Base-by-base conservation (phyloP, 2,329 filamentous ascomycete species). In the Corniculantispora saksenae region DNA sequence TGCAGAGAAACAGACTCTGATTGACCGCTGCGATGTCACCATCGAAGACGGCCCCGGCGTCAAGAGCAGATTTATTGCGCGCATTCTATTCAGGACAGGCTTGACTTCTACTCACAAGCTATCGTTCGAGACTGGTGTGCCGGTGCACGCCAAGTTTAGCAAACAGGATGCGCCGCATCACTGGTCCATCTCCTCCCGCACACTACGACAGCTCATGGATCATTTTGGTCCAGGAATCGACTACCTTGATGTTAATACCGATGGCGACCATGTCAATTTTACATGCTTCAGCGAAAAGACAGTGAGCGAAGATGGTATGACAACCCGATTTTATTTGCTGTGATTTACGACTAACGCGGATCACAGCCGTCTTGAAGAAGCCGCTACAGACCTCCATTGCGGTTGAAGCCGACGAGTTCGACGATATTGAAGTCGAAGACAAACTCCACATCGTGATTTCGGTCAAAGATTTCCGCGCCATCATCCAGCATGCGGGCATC, bases 261-360 rank as follows among this genome's bases (percentile, higher is more conserved):
- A 92, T 66, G 87, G 88, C 15, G 87, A 91, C 61, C 86, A 90
- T 55, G 88, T 91, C 19, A 91, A 91, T 65, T 92, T 94, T 71
- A 92, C 91, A 29, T 93, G 91, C 73, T 94, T 91, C 72, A 93
- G 91, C 0, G 91, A 94, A 74, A 94, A 92, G 78, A 87, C 90
- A 10, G 84, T 88, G 64, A 89, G 88, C 70, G 88, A 89, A 57
- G 79, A 82, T 65, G 76, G 79, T 79, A 67, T 15, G 76, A 72
- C 10, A 32, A 8, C 10, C 12, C 19, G 19, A n/a, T 15, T 3
- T 45, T 15, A 9, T 4, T 12, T 48, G 12, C 8, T 50, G 19
- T 7, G 12, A 27, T 21, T 62, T 68, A 61, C 70, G 69, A 70
- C 64, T 54, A 25, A 15, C 13, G 5, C 21, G 19, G 27, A 19